These are phyloP conservation scores for Vitis hybrid DNA, from an alignment of 177 flowering plant genomes.

Conservation along the genomic window DNA sequence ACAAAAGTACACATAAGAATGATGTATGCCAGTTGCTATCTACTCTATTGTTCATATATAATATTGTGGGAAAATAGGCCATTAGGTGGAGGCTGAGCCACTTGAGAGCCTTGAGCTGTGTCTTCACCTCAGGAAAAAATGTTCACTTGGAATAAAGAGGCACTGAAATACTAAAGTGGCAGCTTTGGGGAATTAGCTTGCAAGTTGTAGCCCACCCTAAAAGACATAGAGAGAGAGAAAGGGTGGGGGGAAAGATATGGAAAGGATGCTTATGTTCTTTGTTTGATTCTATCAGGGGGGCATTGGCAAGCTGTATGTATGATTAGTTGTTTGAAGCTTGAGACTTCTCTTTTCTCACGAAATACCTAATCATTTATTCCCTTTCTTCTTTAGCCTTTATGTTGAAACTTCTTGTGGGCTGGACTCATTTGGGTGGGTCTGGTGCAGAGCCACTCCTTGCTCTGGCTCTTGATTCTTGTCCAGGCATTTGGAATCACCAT, in stretches of 20 bases:
- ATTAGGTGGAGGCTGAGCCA: background rate
- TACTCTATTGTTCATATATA: too few species aligned
- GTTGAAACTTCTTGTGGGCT: background rate
- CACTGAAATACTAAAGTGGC: constrained; percentile 1
- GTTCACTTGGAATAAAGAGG: background rate
- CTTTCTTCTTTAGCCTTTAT: background rate
- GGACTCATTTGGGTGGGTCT: background rate
- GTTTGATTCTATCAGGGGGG: constrained; percentile 11
- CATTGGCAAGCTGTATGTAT: constrained; percentile 2
- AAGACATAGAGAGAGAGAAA: background rate
- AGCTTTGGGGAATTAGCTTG: background rate
- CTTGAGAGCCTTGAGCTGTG: background rate
- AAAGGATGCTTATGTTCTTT: background rate
- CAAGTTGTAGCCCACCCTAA: background rate
- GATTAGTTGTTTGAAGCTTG: constrained; percentile 2
- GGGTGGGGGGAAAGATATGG: background rate
- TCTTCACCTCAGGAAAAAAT: background rate
- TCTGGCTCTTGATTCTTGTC: background rate
- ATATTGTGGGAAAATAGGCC: too few species aligned
- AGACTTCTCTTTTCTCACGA: background rate
- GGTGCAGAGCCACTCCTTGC: background rate
- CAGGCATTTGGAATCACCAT: background rate
- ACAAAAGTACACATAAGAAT: too few species aligned
- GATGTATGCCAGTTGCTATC: too few species aligned
- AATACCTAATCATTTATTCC: too few species aligned